Conservation (phyloP, 805 yeast species). For the Candida maris region DNA sequence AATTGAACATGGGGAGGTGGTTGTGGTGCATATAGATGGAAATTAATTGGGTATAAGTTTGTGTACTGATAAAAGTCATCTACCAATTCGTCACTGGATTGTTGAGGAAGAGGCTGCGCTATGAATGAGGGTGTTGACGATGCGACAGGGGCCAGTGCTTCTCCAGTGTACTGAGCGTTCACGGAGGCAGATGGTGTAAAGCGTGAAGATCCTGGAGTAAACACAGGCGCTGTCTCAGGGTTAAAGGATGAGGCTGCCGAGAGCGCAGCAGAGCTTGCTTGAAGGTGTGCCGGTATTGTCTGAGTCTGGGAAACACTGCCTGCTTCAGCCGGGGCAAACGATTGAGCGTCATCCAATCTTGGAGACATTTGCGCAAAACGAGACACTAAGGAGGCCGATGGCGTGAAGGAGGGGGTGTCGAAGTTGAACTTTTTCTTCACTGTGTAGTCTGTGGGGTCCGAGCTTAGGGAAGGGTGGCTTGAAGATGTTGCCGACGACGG, state of each 20-base stretch:
- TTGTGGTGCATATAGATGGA: conserved; percentile 85
- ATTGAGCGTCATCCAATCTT: conserved; percentile 42
- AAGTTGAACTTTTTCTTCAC: conserved; percentile 47
- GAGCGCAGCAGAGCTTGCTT: background rate
- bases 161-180: conserved; percentile 37
- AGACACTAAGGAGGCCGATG: conserved; percentile 31
- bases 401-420: conserved; percentile 53
- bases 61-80: conserved; percentile 30
- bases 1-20: conserved; percentile 71
- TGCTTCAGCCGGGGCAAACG: conserved; percentile 41
- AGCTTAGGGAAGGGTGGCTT: conserved; percentile 1
- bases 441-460: conserved; percentile 14
- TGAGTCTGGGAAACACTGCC: background rate
- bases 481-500: conserved; percentile 2
- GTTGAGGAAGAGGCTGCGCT: conserved; percentile 3
- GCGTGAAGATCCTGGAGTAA: conserved; percentile 23
- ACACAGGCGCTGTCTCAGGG: conserved; percentile 31
- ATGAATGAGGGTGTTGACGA: conserved; percentile 8
- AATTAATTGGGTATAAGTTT: conserved; percentile 56
- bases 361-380: conserved; percentile 49
- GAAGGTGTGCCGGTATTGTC: conserved; percentile 7
- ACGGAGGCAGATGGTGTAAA: conserved; percentile 17
- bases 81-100: background rate
- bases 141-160: background rate
- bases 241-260: conserved; percentile 20